Percentiles rank a stretch among this genome's conserved stretches.
phyloP scores from a whole-genome alignment of 495 filamentous ascomycete genomes.

The Daldinia childiae region DNA sequence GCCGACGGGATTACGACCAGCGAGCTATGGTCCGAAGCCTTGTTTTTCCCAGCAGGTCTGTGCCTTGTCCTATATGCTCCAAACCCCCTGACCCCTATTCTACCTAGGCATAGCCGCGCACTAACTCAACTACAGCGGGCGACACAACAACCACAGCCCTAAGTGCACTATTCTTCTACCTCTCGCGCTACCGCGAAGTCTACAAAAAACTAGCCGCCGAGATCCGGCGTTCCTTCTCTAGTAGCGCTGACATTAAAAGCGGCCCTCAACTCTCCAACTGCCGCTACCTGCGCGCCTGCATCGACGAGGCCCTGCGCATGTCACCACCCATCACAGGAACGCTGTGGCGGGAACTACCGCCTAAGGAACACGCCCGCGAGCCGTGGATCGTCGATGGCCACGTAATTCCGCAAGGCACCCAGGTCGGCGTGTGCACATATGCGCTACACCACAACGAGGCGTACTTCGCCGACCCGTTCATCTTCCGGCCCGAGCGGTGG shows the following conservation, averaged over 20 bases:
- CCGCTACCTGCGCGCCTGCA: conserved; percentile 47
- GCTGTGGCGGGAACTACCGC: conserved; percentile 54
- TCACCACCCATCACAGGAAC: conserved; percentile 60
- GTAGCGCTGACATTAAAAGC: conserved; percentile 48
- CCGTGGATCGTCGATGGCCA: conserved; percentile 22
- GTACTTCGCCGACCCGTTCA: conserved; percentile 63
- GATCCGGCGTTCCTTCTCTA: conserved; percentile 51
- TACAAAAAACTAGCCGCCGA: conserved; percentile 53
- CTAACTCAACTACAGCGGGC: conserved; percentile 21
- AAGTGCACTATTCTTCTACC: conserved; percentile 62
- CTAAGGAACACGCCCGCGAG: not conserved
- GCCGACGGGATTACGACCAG: conserved; percentile 3
- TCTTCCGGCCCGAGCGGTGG: conserved; percentile 65
- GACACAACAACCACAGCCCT: conserved; percentile 61
- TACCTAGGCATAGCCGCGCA: not conserved
- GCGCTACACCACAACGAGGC: conserved; percentile 64
- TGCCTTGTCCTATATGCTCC: not conserved
- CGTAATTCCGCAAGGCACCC: conserved; percentile 54
- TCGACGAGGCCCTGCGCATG: conserved; percentile 63
- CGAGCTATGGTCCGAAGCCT: conserved; percentile 30
- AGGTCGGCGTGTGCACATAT: conserved; percentile 64
- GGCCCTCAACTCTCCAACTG: conserved; percentile 57
- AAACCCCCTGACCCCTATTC: too few relatives aligned
- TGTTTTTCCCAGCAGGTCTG: conserved; percentile 42
- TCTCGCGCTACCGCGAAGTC: conserved; percentile 54